Conservation (phyloP, 2,329 filamentous ascomycete genomes). For the Botrytis galanthina region DNA sequence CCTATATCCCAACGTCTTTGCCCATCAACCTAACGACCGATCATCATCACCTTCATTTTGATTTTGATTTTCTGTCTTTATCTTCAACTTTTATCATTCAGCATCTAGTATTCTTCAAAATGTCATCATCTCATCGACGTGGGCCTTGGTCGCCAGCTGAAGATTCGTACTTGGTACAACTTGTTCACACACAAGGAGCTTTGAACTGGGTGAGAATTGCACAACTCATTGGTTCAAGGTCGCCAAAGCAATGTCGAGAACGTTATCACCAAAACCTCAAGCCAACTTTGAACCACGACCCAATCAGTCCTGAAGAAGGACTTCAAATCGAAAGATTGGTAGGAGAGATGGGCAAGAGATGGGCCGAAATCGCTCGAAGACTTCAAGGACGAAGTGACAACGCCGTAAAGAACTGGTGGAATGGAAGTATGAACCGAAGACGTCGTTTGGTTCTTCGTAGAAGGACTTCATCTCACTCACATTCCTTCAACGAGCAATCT, state of each 20-base stretch:
- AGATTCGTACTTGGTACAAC: conserved; percentile 66
- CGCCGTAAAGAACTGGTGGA: conserved; percentile 98
- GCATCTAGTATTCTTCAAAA: conserved; percentile 20
- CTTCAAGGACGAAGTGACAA: conserved; percentile 88
- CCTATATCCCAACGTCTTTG: conserved; percentile 18
- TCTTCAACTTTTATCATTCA: not conserved
- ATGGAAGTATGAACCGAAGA: conserved; percentile 84
- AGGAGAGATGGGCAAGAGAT: conserved; percentile 74
- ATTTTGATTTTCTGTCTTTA: conserved; percentile 8
- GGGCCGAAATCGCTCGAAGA: conserved; percentile 86
- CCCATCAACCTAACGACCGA: not conserved
- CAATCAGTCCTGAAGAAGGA: conserved; percentile 70
- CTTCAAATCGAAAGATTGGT: conserved; percentile 75
- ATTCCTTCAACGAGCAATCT: conserved; percentile 35
- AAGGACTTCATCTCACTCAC: conserved; percentile 32
- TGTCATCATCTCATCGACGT: conserved; percentile 55
- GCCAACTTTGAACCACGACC: conserved; percentile 68
- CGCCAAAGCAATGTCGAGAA: conserved; percentile 93
- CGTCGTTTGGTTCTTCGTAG: conserved; percentile 40
- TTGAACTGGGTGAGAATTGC: conserved; percentile 92
- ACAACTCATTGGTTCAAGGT: conserved; percentile 69
- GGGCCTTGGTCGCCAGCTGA: conserved; percentile 83
- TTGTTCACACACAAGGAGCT: conserved; percentile 69
- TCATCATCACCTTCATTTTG: conserved; percentile 9
- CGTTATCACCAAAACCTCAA: conserved; percentile 93